phyloP scores from a whole-genome alignment of 2,329 filamentous ascomycete genomes.

The Xylariomycetidae sp. region DNA sequence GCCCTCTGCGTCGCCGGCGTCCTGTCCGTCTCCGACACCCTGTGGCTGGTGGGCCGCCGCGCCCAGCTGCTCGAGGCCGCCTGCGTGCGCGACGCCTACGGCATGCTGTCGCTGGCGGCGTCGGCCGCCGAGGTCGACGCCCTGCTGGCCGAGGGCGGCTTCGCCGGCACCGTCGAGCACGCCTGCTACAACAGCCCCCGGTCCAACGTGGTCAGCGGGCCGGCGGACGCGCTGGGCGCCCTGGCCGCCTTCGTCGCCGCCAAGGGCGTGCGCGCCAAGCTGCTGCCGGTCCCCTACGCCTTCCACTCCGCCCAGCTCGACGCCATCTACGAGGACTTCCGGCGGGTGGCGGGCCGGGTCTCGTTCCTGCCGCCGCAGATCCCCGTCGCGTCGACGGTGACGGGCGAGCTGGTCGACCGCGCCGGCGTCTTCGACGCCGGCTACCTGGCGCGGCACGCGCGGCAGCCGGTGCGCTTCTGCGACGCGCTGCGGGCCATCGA shows the following conservation, averaged over 20 bases:
- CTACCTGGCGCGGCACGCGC: constrained; percentile 12
- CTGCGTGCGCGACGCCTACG: constrained; percentile 48
- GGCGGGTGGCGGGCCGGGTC: constrained; percentile 35
- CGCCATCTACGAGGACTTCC: constrained; percentile 50
- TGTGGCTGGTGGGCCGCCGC: constrained; percentile 52
- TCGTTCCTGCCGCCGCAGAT: constrained; percentile 40
- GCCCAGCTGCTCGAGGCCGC: constrained; percentile 47
- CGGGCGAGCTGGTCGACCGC: constrained; percentile 13
- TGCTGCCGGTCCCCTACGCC: constrained; percentile 43
- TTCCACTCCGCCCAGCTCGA: constrained; percentile 49
- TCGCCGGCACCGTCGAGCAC: constrained; percentile 2
- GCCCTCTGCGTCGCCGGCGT: constrained; percentile 54
- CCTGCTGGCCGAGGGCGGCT: constrained; percentile 25
- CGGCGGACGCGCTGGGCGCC: constrained; percentile 38
- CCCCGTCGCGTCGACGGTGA: constrained; percentile 30
- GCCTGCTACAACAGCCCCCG: constrained; percentile 8
- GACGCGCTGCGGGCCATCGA: constrained; percentile 7
- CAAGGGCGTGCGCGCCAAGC: constrained; percentile 35
- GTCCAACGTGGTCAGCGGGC: constrained; percentile 45
- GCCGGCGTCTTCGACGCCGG: constrained; percentile 10
- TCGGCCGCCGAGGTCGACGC: constrained; percentile 40
- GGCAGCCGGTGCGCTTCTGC: constrained; percentile 10
- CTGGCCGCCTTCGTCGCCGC: constrained; percentile 33
- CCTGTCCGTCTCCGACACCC: constrained; percentile 50
- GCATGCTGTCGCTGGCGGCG: constrained; percentile 51